Base-by-base conservation (phyloP, 257 asterid genomes). In the Linderniella brevidens region DNA sequence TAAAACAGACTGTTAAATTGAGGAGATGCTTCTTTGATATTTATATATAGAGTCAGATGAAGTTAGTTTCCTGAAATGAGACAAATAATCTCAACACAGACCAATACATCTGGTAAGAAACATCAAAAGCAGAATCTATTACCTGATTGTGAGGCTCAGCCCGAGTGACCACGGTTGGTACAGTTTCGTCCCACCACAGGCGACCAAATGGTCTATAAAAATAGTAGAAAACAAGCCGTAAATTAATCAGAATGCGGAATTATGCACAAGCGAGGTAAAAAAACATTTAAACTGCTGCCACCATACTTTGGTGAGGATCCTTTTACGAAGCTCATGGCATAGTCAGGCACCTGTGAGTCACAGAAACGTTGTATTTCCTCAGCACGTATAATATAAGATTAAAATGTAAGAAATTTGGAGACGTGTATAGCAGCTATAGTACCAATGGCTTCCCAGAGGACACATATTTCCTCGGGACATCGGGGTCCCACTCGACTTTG, bases 111-210 rank as follows among this genome's bases (percentile, higher is more conserved):
- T 19, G 41, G 1, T 35, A 41, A 15, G 11, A 32, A 49, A 0
- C 6, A 2, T 10, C 46, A 38, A 4, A 11, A 6, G 32, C 32
- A 25, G 6, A 2, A 25, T 25, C 32, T 25, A 6, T 0, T 57
- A 84, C 98, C 64, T 77, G 96, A 39, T 88, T 84, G 43, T 88
- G 96, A 3, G 98, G 98, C 37, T 84, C 87, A 0, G 98, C 98
- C 1, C 98, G 74, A 13, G 93, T 78, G 12, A 81, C 78, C 18
- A 88, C 95, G 0, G 98, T 88, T 1, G 98, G 77, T 18, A 88
- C 94, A 0, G 79, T 88, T 45, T 78, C 87, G 13, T 88, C 93
- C 92, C 92, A 83, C 97, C 97, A 87, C 20, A 87, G 46, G 8
- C 97, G 86, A 4, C 83, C 86, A 70, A 88, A 88, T 6, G 98